Conservation (phyloP, 169 alveolate genomes). For the Plasmodium inui region DNA sequence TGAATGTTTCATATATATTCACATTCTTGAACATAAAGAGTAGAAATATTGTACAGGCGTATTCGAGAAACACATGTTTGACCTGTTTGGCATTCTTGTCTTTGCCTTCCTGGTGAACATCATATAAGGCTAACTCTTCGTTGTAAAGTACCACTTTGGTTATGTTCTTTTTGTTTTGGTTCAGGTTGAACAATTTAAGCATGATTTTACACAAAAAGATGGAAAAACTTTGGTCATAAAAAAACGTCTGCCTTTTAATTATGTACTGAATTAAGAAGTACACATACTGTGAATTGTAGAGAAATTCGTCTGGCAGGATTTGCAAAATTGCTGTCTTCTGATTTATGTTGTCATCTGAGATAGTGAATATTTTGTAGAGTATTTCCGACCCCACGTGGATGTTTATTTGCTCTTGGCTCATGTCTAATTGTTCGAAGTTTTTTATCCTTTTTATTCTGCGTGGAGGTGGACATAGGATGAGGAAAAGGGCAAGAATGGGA, state of each 20-base stretch:
- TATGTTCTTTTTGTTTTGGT: conserved; percentile 27
- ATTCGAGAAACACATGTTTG: conserved; percentile 30
- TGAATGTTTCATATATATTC: conserved; percentile 32
- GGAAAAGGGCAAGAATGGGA: background rate
- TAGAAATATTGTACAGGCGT: conserved; percentile 28
- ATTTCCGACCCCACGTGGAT: conserved; percentile 42
- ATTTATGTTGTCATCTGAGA: conserved; percentile 28
- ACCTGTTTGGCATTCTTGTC: conserved; percentile 21
- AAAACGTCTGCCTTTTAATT: conserved; percentile 50
- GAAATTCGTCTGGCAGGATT: conserved; percentile 37
- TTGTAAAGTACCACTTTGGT: conserved; percentile 7
- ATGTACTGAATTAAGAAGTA: conserved; percentile 49
- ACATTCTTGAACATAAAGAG: conserved; percentile 25
- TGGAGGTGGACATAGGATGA: background rate
- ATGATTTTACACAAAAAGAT: conserved; percentile 48
- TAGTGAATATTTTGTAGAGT: conserved; percentile 28
- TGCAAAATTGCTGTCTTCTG: conserved; percentile 43
- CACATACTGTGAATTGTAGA: conserved; percentile 40
- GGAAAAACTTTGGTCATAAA: conserved; percentile 39
- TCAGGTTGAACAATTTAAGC: conserved; percentile 25
- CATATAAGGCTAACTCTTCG: conserved; percentile 24
- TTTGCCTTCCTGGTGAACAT: conserved; percentile 21
- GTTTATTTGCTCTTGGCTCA: conserved; percentile 17
- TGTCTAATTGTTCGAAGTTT: conserved; percentile 15
- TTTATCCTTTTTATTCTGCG: conserved; percentile 11